A percentile compares a stretch with the other conserved stretches of the same genome.
Conservation (phyloP, 2,329 filamentous ascomycete species). For the Ascocoryne sarcoides region DNA sequence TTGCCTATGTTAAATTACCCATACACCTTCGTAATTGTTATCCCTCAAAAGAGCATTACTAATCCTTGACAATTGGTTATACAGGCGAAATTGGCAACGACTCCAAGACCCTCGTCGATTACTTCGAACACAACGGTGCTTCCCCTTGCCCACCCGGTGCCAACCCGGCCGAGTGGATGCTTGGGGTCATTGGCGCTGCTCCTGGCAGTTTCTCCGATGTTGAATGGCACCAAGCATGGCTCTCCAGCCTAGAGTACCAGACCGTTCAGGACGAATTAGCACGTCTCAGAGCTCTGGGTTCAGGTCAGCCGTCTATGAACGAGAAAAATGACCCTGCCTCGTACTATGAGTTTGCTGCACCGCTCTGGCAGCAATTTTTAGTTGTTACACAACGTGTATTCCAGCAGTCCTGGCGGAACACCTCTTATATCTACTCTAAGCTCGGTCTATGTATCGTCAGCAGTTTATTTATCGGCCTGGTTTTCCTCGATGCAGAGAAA, state of each 20-base stretch:
- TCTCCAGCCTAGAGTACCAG: constrained; percentile 23
- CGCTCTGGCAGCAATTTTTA: constrained; percentile 43
- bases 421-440: constrained; percentile 40
- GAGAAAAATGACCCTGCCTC: constrained; percentile 36
- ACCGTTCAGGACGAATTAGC: constrained; percentile 25
- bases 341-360: constrained; percentile 51
- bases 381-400: constrained; percentile 49
- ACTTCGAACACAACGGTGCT: constrained; percentile 66
- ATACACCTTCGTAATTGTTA: too few relatives aligned
- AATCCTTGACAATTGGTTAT: neutral
- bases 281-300: constrained; percentile 6
- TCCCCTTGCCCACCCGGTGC: constrained; percentile 53
- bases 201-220: constrained; percentile 51
- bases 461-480: constrained; percentile 57
- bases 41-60: too few relatives aligned
- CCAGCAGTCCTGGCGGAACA: constrained; percentile 52
- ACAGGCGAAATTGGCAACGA: constrained; percentile 53
- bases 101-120: constrained; percentile 32
- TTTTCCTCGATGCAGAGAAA: constrained; percentile 53
- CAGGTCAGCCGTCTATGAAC: neutral
- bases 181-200: constrained; percentile 45
- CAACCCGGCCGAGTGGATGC: constrained; percentile 78
- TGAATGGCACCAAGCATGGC: constrained; percentile 55
- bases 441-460: constrained; percentile 2
- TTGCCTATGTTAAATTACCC: too few relatives aligned